A percentile compares a stretch with the other conserved stretches of the same genome.
phyloP scores from a whole-genome alignment of 2,329 filamentous ascomycete species.

The Colletotrichum endophyticum region DNA sequence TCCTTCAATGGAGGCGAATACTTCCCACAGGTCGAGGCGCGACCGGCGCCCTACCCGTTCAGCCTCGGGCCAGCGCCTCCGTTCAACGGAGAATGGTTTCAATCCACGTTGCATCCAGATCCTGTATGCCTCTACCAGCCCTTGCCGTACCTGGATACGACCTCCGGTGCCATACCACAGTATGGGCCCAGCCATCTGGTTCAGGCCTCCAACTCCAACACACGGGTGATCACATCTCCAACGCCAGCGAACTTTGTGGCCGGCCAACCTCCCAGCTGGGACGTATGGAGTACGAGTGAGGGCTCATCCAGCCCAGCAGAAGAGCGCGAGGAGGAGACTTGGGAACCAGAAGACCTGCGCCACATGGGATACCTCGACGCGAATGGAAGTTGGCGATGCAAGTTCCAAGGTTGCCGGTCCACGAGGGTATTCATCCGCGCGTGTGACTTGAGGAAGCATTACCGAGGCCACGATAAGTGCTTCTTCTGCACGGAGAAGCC shows the following conservation, averaged over 20 bases:
- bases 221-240: neutral
- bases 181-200: neutral
- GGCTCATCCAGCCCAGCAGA: neutral
- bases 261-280: neutral
- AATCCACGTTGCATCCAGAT: neutral
- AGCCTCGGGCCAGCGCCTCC: neutral
- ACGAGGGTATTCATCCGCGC: neutral
- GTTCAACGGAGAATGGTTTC: neutral
- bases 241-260: neutral
- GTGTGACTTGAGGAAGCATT: constrained; percentile 6
- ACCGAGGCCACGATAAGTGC: constrained; percentile 3
- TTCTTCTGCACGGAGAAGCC: constrained; percentile 9
- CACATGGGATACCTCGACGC: constrained; percentile 11
- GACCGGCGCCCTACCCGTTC: neutral
- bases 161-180: neutral
- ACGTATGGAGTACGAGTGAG: neutral
- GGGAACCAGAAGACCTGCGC: neutral
- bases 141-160: neutral
- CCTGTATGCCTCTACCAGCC: neutral
- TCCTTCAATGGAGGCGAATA: neutral
- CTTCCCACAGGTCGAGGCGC: neutral
- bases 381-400: constrained; percentile 5
- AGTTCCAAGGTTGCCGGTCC: neutral
- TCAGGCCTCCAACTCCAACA: neutral
- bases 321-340: neutral